A percentile compares a stretch with the other conserved stretches of the same genome.
Conservation (phyloP, 371 early-diverging fungal species). For the Lichtheimia ornata region DNA sequence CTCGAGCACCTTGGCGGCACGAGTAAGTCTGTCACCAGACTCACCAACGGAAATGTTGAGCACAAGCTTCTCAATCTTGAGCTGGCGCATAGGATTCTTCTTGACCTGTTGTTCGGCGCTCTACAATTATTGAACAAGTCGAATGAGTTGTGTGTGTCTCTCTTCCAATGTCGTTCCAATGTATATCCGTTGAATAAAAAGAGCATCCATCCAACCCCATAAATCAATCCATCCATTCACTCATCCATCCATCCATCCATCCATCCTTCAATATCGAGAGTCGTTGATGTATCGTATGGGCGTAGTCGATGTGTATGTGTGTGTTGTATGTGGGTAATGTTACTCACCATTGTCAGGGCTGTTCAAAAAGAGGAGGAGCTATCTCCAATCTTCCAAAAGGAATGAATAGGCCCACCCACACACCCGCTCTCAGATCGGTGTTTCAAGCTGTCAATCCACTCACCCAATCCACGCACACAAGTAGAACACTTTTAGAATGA, state of each 20-base stretch:
- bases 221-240: constrained; percentile 11
- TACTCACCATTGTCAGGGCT: constrained; percentile 4
- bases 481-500: no score
- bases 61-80: constrained; percentile 99
- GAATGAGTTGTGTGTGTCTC: no score
- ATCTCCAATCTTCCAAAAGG: no score
- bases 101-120: constrained; percentile 39
- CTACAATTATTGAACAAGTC: background rate
- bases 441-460: no score
- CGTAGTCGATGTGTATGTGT: no score
- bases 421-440: no score
- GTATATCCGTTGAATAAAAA: background rate
- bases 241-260: constrained; percentile 14
- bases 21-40: constrained; percentile 98
- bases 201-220: background rate
- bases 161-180: no score
- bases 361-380: constrained; percentile 1
- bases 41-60: constrained; percentile 99
- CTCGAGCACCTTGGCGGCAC: constrained; percentile 99
- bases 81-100: constrained; percentile 96
- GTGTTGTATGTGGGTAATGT: no score
- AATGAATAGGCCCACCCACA: no score
- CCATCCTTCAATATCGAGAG: constrained; percentile 9
- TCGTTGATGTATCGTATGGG: no score
- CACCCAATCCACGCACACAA: no score